Conservation (phyloP, 2,329 filamentous ascomycete genomes). For the Phyllosticta paracitricarpa region DNA sequence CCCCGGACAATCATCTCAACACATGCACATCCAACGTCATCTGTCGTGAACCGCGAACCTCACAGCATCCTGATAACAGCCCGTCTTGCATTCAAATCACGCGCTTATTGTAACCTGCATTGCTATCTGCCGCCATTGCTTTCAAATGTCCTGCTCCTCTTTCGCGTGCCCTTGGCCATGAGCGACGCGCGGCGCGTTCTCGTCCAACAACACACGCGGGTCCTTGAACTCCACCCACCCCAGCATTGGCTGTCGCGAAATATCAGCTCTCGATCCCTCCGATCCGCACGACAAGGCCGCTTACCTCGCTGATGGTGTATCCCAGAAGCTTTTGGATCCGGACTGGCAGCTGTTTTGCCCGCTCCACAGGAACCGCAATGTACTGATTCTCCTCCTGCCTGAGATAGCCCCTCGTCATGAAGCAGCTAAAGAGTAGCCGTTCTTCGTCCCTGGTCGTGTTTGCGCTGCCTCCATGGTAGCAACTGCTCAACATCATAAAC, state of each 20-base stretch:
- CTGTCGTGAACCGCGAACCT: neutral
- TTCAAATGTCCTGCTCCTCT: neutral
- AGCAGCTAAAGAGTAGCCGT: slow-evolving; percentile 4
- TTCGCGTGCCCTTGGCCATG: neutral
- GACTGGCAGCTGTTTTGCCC: slow-evolving; percentile 15
- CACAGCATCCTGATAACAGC: no score
- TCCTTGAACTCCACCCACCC: slow-evolving; percentile 2
- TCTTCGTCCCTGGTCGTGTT: slow-evolving; percentile 8
- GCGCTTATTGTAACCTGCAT: no score
- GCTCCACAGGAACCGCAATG: slow-evolving; percentile 19
- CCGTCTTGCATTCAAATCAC: neutral
- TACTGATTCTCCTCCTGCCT: slow-evolving; percentile 31
- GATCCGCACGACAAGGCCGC: slow-evolving; percentile 15
- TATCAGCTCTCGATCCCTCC: slow-evolving; percentile 13
- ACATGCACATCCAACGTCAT: neutral
- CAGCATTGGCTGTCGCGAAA: slow-evolving; percentile 2
- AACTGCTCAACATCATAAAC: slow-evolving; percentile 13
- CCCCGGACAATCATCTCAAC: neutral
- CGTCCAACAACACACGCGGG: neutral
- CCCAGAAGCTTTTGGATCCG: slow-evolving; percentile 15
- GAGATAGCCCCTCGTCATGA: slow-evolving; percentile 3
- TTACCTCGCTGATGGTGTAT: slow-evolving; percentile 15
- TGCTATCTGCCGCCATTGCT: neutral
- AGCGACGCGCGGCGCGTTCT: neutral
- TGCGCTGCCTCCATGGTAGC: slow-evolving; percentile 12